A percentile compares a stretch with the other conserved stretches of the same genome.
Conservation (phyloP, 192 early-diverging fungal genomes). For the Powellomyces hirtus region DNA sequence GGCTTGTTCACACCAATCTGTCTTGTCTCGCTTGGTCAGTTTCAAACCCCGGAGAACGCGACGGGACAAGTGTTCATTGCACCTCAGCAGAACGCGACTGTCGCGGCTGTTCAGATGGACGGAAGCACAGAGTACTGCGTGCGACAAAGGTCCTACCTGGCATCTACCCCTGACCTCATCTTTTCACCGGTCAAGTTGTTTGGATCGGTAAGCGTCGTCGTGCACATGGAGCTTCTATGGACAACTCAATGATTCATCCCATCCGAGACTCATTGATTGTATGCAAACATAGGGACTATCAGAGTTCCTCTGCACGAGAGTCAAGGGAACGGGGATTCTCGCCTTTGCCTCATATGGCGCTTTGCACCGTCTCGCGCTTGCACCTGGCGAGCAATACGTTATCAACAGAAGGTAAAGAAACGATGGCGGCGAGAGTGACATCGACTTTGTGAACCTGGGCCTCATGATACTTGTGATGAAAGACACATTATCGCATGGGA, state of each 20-base stretch:
- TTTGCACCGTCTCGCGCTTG: background rate
- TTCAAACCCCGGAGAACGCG: background rate
- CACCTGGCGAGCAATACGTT: constrained; percentile 1
- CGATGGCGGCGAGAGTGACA: background rate
- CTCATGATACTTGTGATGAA: background rate
- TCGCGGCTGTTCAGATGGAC: background rate
- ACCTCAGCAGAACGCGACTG: background rate
- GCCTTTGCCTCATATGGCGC: background rate
- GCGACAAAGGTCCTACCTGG: background rate
- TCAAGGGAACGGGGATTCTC: background rate
- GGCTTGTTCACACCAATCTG: no score
- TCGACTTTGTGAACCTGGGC: background rate
- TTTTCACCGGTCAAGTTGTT: background rate
- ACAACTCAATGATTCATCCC: no score
- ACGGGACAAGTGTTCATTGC: background rate
- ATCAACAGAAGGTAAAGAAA: constrained; percentile 1
- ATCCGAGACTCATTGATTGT: no score
- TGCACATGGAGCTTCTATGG: no score
- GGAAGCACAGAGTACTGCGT: background rate
- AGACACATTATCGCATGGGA: background rate
- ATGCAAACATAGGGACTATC: background rate
- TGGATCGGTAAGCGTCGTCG: no score
- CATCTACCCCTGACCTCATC: background rate
- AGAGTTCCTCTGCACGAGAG: background rate
- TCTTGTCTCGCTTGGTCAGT: no score